Evolutionary conservation across 768 basidiomycete species (phyloP).

Genomic region (Lepiota venenata): DNA sequence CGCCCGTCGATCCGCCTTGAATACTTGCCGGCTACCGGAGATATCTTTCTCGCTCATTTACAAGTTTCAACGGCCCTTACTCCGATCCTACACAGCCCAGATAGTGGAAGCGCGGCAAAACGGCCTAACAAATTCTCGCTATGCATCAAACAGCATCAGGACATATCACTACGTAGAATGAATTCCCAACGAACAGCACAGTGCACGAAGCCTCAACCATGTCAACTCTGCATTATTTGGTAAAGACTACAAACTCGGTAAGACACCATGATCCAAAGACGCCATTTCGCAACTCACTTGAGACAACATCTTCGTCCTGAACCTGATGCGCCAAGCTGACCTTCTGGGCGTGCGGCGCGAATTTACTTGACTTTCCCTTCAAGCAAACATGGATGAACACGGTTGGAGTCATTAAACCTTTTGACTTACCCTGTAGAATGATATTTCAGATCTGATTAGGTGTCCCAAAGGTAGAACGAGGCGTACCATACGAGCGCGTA

Average conservation of each 20-base stretch:
- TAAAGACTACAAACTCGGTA: slow-evolving; percentile 28
- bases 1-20: background rate
- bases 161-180: background rate
- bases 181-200: background rate
- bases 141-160: background rate
- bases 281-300: slow-evolving; percentile 51
- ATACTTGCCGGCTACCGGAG: background rate
- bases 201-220: background rate
- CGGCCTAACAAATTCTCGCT: too few species aligned
- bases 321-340: slow-evolving; percentile 83
- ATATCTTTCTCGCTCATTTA: background rate
- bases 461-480: background rate
- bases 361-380: slow-evolving; percentile 92
- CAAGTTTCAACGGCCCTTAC: too few species aligned
- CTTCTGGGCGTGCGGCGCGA: slow-evolving; percentile 91
- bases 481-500: slow-evolving; percentile 88
- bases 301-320: slow-evolving; percentile 86
- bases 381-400: background rate
- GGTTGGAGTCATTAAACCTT: background rate
- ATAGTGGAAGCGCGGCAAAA: too few species aligned
- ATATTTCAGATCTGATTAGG: background rate
- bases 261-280: slow-evolving; percentile 22
- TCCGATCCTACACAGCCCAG: too few species aligned
- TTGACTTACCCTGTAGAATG: slow-evolving; percentile 6
- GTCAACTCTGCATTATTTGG: slow-evolving; percentile 19